Percentiles rank a stretch among this genome's conserved stretches.
phyloP scores from a whole-genome alignment of 306 rosid genomes.

The barrel medic (Medicago truncatula) region MtrunA17r5.0-ANR NC_053044.1:49795501-49796000 shows the following conservation, averaged over 20 bases:
- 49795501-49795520: slow-evolving; percentile 24
- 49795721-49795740: slow-evolving; percentile 80
- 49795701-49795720: slow-evolving; percentile 64
- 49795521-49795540: slow-evolving; percentile 28
- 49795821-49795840: slow-evolving; percentile 34
- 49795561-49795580: background rate
- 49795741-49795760: slow-evolving; percentile 40
- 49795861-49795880: slow-evolving; percentile 68
- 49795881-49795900: slow-evolving; percentile 80
- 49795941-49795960: slow-evolving; percentile 14
- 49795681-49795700: slow-evolving; percentile 70
- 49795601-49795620: slow-evolving; percentile 84
- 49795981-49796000: slow-evolving; percentile 33
- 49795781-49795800: slow-evolving; percentile 49
- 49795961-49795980: slow-evolving; percentile 23
- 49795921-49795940: background rate
- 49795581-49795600: slow-evolving; percentile 62
- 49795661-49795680: slow-evolving; percentile 58
- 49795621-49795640: slow-evolving; percentile 70
- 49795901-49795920: slow-evolving; percentile 89
- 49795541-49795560: background rate
- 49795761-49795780: background rate
- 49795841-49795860: slow-evolving; percentile 62
- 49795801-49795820: slow-evolving; percentile 46
- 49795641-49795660: slow-evolving; percentile 69